Base-by-base conservation (phyloP, 495 filamentous ascomycete species). In the Penicillium egyptiacum region DNA sequence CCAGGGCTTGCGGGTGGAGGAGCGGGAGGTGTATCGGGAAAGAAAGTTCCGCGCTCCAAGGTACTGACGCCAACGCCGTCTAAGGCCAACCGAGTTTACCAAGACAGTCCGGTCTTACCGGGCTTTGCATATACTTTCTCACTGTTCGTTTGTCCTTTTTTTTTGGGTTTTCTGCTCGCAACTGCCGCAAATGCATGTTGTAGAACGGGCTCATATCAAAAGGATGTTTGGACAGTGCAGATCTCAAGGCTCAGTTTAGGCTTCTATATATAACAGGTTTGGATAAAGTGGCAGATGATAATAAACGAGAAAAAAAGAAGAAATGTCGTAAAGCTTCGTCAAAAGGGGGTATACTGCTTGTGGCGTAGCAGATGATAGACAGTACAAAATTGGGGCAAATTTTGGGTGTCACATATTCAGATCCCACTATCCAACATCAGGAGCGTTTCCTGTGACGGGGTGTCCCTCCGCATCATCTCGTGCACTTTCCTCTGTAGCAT, bases 381-480 rank as follows among this genome's bases (percentile, higher is more conserved):
- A 11, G 39, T 23, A 11, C 26, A 14, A 10, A 6, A 19, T 11
- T 17, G 20, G 20, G n/a, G 16, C 25, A 10, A 40, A 7, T 33
- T 45, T 43, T 23, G 12, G 12, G 26, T 19, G 45, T 16, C 16
- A 19, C 3, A 45, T 17, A 40, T n/a, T 39, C 5, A 9, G 10
- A 12, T 5, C 5, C 14, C 42, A 23, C 44, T 57, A 57, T 39
- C 35, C 54, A 45, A 45, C 33, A 30, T 10, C 50, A 23, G 35
- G 20, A 3, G 8, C 19, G 17, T 12, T 22, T 33, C 16, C 30
- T 19, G 56, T 40, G 16, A 37, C 40, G 25, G 56, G 25, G 31
- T 7, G 44, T 49, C 55, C 67, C 61, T 65, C 66, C 49, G 44
- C 57, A 57, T 61, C 61, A 61, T 62, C 50, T 59, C 50, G 37